Percentiles rank a stretch among this genome's conserved stretches.
These are phyloP conservation scores for Salix dunnii DNA, from an alignment of 345 rosid species.

Conservation along the genomic window DNA sequence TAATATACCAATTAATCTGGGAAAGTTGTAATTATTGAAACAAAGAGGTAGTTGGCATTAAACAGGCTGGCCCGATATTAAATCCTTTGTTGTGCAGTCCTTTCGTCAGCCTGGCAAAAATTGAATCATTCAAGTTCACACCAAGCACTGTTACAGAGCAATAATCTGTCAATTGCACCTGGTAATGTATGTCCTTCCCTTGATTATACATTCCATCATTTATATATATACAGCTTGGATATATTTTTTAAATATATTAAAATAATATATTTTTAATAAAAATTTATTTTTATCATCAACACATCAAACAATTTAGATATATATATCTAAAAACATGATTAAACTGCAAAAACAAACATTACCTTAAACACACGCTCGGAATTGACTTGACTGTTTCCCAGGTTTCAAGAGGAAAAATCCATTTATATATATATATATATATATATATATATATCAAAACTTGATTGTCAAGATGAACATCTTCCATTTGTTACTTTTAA, in stretches of 20 bases:
- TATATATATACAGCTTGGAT: background rate
- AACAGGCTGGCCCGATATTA: background rate
- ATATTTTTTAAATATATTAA: too few relatives aligned
- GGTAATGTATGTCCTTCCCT: too few relatives aligned
- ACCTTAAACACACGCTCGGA: too few relatives aligned
- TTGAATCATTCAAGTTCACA: background rate
- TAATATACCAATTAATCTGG: slow-evolving; percentile 3
- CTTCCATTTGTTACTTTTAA: background rate
- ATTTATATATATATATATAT: too few relatives aligned
- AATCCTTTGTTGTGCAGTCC: background rate
- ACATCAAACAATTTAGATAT: too few relatives aligned
- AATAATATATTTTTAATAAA: too few relatives aligned
- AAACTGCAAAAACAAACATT: too few relatives aligned
- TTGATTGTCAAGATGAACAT: background rate
- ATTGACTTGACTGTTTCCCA: background rate
- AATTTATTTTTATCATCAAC: too few relatives aligned
- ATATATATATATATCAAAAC: too few relatives aligned
- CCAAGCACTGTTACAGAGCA: too few relatives aligned
- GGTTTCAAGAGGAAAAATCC: background rate
- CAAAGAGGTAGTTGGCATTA: background rate
- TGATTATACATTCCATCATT: background rate
- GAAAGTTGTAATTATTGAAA: background rate
- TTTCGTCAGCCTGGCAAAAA: slow-evolving; percentile 3
- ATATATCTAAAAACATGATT: too few relatives aligned
- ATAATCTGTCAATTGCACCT: too few relatives aligned